Conservation (phyloP, 768 basidiomycete species). For the Leccinum arenicola region DNA sequence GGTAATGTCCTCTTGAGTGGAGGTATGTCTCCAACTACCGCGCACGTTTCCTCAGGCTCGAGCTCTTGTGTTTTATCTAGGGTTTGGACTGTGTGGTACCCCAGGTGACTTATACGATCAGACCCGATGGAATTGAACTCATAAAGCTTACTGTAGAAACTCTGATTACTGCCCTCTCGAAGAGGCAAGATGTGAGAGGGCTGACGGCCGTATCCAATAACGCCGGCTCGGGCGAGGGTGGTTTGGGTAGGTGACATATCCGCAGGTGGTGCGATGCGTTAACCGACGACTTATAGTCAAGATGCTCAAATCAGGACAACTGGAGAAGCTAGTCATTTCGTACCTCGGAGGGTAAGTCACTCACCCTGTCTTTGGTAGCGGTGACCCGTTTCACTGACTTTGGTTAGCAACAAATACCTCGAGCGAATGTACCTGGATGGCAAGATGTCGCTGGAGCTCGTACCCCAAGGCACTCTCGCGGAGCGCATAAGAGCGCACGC, state of each 20-base stretch:
- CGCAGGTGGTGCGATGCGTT: background rate
- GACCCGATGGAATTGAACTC: background rate
- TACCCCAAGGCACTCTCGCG: slow-evolving; percentile 87
- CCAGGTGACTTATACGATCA: slow-evolving; percentile 48
- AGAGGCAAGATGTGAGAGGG: slow-evolving; percentile 63
- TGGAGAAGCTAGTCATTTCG: slow-evolving; percentile 79
- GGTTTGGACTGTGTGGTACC: slow-evolving; percentile 88
- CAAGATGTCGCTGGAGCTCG: slow-evolving; percentile 78
- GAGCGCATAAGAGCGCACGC: slow-evolving; percentile 88
- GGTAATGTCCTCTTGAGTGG: slow-evolving; percentile 75
- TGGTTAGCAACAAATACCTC: slow-evolving; percentile 73
- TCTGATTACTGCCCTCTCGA: slow-evolving; percentile 69
- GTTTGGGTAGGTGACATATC: slow-evolving; percentile 49
- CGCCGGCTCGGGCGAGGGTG: slow-evolving; percentile 65
- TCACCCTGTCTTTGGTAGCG: background rate
- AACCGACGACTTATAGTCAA: slow-evolving; percentile 45
- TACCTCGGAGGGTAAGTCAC: slow-evolving; percentile 73
- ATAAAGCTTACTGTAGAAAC: slow-evolving; percentile 50
- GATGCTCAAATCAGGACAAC: slow-evolving; percentile 67
- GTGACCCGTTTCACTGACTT: background rate
- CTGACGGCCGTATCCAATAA: slow-evolving; percentile 86
- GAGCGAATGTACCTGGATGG: slow-evolving; percentile 77
- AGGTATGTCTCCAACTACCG: slow-evolving; percentile 49
- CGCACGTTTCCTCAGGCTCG: background rate
- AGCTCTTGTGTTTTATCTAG: slow-evolving; percentile 34